phyloP scores from a whole-genome alignment of 2,329 filamentous ascomycete species.

The Trichoderma aggressivum region DNA sequence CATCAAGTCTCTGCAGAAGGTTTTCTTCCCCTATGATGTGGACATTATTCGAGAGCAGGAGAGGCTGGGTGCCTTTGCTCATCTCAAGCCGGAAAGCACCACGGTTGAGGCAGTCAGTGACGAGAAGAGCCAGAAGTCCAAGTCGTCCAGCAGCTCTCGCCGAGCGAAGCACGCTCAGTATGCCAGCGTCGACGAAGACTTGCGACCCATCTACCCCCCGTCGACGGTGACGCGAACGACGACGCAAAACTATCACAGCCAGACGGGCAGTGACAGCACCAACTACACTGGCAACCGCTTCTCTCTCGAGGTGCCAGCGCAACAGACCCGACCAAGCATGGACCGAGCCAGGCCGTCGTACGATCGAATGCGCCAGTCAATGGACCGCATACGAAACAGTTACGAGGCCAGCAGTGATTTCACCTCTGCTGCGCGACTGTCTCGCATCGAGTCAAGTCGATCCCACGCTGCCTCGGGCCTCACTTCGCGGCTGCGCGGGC shows the following conservation, averaged over 20 bases:
- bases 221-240: constrained; percentile 78
- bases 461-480: constrained; percentile 38
- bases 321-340: constrained; percentile 50
- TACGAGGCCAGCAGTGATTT: constrained; percentile 90
- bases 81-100: constrained; percentile 47
- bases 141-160: constrained; percentile 58
- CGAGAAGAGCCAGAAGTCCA: constrained; percentile 39
- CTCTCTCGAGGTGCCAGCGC: constrained; percentile 42
- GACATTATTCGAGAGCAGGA: constrained; percentile 96
- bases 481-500: constrained; percentile 39
- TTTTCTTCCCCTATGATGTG: constrained; percentile 87
- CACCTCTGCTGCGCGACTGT: constrained; percentile 81
- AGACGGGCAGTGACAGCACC: constrained; percentile 91
- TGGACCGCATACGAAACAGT: constrained; percentile 79
- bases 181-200: constrained; percentile 75
- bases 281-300: constrained; percentile 72
- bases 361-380: constrained; percentile 79
- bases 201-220: constrained; percentile 88
- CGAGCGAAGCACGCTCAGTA: constrained; percentile 56
- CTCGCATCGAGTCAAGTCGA: constrained; percentile 73
- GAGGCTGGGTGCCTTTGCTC: constrained; percentile 74
- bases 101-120: constrained; percentile 39
- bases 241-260: constrained; percentile 71
- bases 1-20: constrained; percentile 85
- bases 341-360: constrained; percentile 78